Evolutionary conservation across 2,329 filamentous ascomycete genomes (phyloP).

Genomic region (Phoma sp.): DNA sequence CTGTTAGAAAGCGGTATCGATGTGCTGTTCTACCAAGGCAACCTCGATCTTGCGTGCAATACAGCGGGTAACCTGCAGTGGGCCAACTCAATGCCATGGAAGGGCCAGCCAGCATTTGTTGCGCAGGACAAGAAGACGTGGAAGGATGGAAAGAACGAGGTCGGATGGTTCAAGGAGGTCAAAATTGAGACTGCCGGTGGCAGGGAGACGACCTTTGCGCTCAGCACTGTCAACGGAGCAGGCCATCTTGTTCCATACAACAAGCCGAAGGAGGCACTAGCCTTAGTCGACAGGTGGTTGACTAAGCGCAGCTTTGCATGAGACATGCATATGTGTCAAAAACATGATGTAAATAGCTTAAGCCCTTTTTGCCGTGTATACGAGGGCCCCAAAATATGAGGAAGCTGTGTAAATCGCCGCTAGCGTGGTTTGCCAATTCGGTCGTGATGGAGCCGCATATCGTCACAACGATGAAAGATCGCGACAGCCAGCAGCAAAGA

Average conservation of each 20-base stretch:
- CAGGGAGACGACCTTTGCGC: slow-evolving; percentile 41
- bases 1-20: slow-evolving; percentile 47
- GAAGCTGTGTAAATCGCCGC: slow-evolving; percentile 13
- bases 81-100: slow-evolving; percentile 52
- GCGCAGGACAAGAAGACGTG: slow-evolving; percentile 38
- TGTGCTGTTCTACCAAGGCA: slow-evolving; percentile 50
- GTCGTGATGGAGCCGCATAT: slow-evolving; percentile 7
- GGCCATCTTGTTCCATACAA: slow-evolving; percentile 52
- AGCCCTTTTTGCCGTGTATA: not conserved
- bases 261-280: slow-evolving; percentile 40
- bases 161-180: slow-evolving; percentile 46
- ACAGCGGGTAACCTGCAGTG: slow-evolving; percentile 49
- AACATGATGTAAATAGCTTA: not conserved
- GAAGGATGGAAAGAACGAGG: slow-evolving; percentile 30
- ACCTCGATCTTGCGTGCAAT: slow-evolving; percentile 51
- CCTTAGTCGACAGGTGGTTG: slow-evolving; percentile 39
- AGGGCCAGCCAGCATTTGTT: slow-evolving; percentile 52
- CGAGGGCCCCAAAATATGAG: not conserved
- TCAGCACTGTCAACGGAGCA: slow-evolving; percentile 47
- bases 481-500: slow-evolving; percentile 2
- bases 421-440: not conserved
- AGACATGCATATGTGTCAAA: slow-evolving; percentile 15
- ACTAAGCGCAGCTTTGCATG: slow-evolving; percentile 38
- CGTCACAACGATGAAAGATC: slow-evolving; percentile 11
- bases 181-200: slow-evolving; percentile 36